These are phyloP conservation scores for Saccharomycopsis olivae DNA, from an alignment of 805 yeast species.

Conservation along the genomic window DNA sequence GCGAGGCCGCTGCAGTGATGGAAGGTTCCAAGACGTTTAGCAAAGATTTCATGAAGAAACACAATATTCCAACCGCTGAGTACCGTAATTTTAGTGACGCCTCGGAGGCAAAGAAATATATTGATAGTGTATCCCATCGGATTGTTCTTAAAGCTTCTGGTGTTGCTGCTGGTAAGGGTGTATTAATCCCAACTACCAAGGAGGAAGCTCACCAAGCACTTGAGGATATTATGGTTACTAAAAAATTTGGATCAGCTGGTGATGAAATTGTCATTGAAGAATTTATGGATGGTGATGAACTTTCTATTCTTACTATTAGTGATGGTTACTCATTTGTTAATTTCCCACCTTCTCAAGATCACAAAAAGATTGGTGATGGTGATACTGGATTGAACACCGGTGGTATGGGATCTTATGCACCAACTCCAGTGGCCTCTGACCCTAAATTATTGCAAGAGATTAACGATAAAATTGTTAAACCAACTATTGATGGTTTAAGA, in stretches of 20 bases:
- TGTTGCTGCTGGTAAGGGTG: conserved; percentile 98
- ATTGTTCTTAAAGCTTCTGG: conserved; percentile 96
- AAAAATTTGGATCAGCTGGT: conserved; percentile 88
- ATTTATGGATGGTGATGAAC: conserved; percentile 92
- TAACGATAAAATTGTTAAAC: conserved; percentile 67
- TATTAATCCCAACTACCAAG: conserved; percentile 74
- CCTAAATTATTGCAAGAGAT: conserved; percentile 59
- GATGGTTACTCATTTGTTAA: conserved; percentile 90
- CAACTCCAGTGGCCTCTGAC: conserved; percentile 85
- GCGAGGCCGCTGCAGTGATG: conserved; percentile 79
- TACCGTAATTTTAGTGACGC: conserved; percentile 74
- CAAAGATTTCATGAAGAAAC: conserved; percentile 86
- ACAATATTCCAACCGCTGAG: conserved; percentile 88
- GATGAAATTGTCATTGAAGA: conserved; percentile 94
- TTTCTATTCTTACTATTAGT: conserved; percentile 80
- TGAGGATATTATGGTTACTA: conserved; percentile 80
- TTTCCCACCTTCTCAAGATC: conserved; percentile 97
- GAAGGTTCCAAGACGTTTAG: conserved; percentile 96
- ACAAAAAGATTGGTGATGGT: conserved; percentile 88
- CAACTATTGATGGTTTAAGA: conserved; percentile 95
- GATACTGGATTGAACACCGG: conserved; percentile 96
- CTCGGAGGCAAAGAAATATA: conserved; percentile 64
- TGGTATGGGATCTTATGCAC: conserved; percentile 99
- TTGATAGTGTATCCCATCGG: conserved; percentile 53
- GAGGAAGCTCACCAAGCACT: conserved; percentile 81